Percentiles rank a stretch among this genome's conserved stretches.
Conservation (phyloP, 352 stramenopile genomes). For the Pythium scleroteichum region DNA sequence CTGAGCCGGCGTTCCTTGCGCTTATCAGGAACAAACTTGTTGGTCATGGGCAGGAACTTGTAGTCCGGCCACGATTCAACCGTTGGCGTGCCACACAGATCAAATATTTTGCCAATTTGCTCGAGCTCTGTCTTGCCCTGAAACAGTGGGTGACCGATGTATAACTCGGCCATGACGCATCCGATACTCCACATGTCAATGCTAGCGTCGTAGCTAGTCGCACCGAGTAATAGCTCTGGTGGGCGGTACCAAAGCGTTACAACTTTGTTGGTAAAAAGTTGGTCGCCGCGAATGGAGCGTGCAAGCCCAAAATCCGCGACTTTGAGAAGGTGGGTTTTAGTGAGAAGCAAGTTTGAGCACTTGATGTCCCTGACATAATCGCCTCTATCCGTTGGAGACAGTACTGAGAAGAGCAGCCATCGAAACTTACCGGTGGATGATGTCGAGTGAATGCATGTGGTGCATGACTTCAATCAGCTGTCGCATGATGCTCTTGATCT, state of each 20-base stretch:
- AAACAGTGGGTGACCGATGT: constrained; percentile 85
- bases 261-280: constrained; percentile 95
- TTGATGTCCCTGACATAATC: constrained; percentile 78
- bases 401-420: neutral
- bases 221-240: constrained; percentile 92
- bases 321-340: constrained; percentile 77
- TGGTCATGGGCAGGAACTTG: constrained; percentile 80
- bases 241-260: constrained; percentile 95
- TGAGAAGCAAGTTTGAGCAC: constrained; percentile 90
- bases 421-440: constrained; percentile 71
- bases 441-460: constrained; percentile 88
- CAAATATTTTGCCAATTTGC: constrained; percentile 89
- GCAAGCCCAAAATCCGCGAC: constrained; percentile 86
- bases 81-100: constrained; percentile 84
- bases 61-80: constrained; percentile 84
- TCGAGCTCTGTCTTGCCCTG: constrained; percentile 88
- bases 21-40: constrained; percentile 84
- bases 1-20: constrained; percentile 59
- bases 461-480: constrained; percentile 86
- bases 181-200: constrained; percentile 97
- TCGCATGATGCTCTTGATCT: constrained; percentile 89
- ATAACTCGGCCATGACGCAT: constrained; percentile 86
- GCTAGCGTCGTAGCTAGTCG: constrained; percentile 91
- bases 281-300: constrained; percentile 81
- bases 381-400: neutral